phyloP scores from a whole-genome alignment of 495 filamentous ascomycete genomes.

The Melanomma pulvis-pyrius region DNA sequence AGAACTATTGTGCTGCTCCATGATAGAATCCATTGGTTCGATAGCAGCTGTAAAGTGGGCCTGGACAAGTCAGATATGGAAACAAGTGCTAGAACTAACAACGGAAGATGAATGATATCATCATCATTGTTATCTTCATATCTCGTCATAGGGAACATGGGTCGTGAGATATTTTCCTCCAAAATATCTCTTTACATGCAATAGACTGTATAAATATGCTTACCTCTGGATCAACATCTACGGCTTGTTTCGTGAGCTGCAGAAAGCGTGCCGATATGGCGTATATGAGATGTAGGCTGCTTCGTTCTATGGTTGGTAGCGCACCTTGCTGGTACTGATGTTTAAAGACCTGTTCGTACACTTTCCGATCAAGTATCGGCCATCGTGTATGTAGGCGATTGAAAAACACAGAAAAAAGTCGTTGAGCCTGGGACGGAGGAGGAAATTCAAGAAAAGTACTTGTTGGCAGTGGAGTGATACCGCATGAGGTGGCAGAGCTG shows the following conservation, averaged over 20 bases:
- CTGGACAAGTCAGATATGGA: neutral
- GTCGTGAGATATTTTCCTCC: neutral
- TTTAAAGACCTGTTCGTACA: slow-evolving; percentile 17
- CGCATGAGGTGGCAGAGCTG: slow-evolving; percentile 15
- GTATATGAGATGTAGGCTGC: slow-evolving; percentile 26
- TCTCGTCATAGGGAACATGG: too few relatives aligned
- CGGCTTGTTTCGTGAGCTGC: slow-evolving; percentile 24
- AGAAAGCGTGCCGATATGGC: slow-evolving; percentile 23
- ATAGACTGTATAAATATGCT: neutral
- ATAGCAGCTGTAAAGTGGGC: slow-evolving; percentile 24
- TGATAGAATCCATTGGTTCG: slow-evolving; percentile 23
- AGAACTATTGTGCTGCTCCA: slow-evolving; percentile 21
- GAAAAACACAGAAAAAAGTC: slow-evolving; percentile 21
- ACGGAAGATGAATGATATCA: neutral
- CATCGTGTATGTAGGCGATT: slow-evolving; percentile 28
- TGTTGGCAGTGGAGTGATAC: slow-evolving; percentile 1
- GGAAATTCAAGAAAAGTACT: slow-evolving; percentile 1
- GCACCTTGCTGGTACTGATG: slow-evolving; percentile 19
- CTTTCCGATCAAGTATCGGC: slow-evolving; percentile 24
- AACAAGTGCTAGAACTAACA: neutral
- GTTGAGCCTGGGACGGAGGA: slow-evolving; percentile 8
- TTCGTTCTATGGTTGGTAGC: slow-evolving; percentile 16
- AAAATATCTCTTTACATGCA: neutral
- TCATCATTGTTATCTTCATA: too few relatives aligned
- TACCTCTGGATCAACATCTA: slow-evolving; percentile 22